Evolutionary conservation across 1,284 basidiomycete species (phyloP).

Genomic region (Irpex lacteus): DNA sequence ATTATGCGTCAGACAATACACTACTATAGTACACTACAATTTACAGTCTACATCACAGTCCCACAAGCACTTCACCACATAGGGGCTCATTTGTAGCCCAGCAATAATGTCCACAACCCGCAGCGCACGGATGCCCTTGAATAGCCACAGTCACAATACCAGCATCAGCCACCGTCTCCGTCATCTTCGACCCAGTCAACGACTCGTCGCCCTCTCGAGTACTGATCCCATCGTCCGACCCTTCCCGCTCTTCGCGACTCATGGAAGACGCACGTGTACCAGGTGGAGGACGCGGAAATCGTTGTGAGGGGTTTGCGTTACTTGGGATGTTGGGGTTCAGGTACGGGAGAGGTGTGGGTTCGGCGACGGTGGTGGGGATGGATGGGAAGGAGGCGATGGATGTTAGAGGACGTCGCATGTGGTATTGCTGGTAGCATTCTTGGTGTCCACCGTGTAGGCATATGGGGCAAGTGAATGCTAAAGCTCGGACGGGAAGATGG

Average conservation of each 20-base stretch:
- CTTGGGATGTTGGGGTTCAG: background rate
- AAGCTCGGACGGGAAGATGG: conserved; percentile 65
- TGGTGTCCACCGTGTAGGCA: conserved; percentile 79
- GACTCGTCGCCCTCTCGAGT: conserved; percentile 9
- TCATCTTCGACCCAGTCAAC: conserved; percentile 1
- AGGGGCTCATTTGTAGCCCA: conserved; percentile 38
- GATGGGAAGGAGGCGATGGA: conserved; percentile 31
- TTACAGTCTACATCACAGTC: background rate
- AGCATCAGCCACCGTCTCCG: background rate
- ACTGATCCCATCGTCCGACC: conserved; percentile 15
- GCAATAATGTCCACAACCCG: conserved; percentile 65
- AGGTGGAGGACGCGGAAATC: conserved; percentile 11
- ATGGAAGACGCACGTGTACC: conserved; percentile 9
- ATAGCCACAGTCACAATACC: conserved; percentile 2
- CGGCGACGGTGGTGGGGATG: background rate
- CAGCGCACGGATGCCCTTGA: conserved; percentile 57
- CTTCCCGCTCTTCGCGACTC: conserved; percentile 10
- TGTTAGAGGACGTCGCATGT: conserved; percentile 51
- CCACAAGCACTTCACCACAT: background rate
- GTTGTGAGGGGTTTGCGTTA: background rate
- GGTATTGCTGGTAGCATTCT: conserved; percentile 66
- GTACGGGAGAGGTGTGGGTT: background rate
- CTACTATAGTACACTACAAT: too few species aligned
- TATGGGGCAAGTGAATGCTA: conserved; percentile 68
- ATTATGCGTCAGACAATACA: too few species aligned